Evolutionary conservation across 225 moss, liverwort and hornwort genomes (phyloP).

Genomic region (Lunularia cruciata): DNA sequence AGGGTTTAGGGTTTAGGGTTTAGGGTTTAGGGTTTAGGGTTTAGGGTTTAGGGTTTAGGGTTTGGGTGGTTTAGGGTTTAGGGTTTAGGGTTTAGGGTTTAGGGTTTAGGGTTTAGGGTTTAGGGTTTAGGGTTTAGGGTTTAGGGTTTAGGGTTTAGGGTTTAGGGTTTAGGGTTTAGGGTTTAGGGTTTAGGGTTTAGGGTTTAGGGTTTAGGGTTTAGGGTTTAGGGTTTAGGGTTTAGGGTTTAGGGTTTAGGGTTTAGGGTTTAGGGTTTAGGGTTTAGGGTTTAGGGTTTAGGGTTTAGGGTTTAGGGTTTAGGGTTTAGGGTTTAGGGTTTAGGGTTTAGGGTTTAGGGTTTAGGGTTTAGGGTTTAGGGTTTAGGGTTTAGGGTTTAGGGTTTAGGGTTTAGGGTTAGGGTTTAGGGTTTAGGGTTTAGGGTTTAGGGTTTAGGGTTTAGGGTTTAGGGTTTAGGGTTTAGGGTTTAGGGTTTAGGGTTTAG

Average conservation of each 20-base stretch:
- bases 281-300: conserved; percentile 24
- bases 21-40: conserved; percentile 20
- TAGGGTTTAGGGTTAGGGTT: neutral
- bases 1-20: conserved; percentile 8
- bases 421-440: no score
- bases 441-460: no score
- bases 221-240: conserved; percentile 14
- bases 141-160: conserved; percentile 26
- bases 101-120: conserved; percentile 24
- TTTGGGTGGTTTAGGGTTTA: conserved; percentile 16
- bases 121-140: conserved; percentile 24
- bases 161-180: no score
- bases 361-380: conserved; percentile 22
- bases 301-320: conserved; percentile 19
- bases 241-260: conserved; percentile 3
- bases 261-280: conserved; percentile 24
- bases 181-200: conserved; percentile 21
- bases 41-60: conserved; percentile 18
- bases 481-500: no score
- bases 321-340: conserved; percentile 18
- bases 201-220: conserved; percentile 18
- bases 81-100: conserved; percentile 12
- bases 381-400: conserved; percentile 25
- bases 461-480: no score
- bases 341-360: conserved; percentile 18